These are phyloP conservation scores for Thelonectria rubi DNA, from an alignment of 2,329 filamentous ascomycete genomes.

Conservation along the genomic window DNA sequence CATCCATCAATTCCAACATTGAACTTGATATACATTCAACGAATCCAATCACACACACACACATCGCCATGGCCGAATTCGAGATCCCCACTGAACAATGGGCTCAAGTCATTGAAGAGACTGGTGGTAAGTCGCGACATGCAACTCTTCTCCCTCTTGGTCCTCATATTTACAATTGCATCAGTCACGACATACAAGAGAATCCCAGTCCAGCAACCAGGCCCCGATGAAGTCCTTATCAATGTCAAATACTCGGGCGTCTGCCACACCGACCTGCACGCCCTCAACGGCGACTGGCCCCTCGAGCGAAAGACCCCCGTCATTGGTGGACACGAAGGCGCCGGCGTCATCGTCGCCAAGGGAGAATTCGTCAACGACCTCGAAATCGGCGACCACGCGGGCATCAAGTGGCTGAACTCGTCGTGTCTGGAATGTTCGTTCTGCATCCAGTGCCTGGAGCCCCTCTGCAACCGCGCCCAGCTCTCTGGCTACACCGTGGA, in stretches of 20 bases:
- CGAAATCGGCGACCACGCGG: constrained; percentile 18
- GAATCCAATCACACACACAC: background rate
- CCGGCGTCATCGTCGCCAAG: constrained; percentile 19
- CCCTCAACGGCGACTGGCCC: constrained; percentile 23
- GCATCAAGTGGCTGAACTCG: constrained; percentile 24
- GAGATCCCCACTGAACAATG: constrained; percentile 25
- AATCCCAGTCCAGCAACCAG: constrained; percentile 14
- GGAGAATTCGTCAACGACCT: constrained; percentile 13
- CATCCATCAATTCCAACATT: background rate
- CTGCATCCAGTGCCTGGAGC: constrained; percentile 18
- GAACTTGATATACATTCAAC: background rate
- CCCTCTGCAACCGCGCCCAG: constrained; percentile 14
- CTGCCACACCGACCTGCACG: constrained; percentile 24
- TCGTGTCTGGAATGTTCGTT: constrained; percentile 15
- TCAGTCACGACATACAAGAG: constrained; percentile 11
- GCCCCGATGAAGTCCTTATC: constrained; percentile 21
- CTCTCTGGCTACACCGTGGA: constrained; percentile 25
- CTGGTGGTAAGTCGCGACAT: constrained; percentile 12
- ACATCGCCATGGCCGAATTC: constrained; percentile 10
- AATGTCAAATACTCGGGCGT: constrained; percentile 23
- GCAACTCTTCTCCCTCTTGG: background rate
- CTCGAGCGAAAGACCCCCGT: constrained; percentile 16
- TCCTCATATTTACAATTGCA: background rate
- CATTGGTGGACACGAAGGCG: constrained; percentile 22
- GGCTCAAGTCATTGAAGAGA: constrained; percentile 22